phyloP scores from a whole-genome alignment of 257 asterid species.

The Verbena officinalis region DNA sequence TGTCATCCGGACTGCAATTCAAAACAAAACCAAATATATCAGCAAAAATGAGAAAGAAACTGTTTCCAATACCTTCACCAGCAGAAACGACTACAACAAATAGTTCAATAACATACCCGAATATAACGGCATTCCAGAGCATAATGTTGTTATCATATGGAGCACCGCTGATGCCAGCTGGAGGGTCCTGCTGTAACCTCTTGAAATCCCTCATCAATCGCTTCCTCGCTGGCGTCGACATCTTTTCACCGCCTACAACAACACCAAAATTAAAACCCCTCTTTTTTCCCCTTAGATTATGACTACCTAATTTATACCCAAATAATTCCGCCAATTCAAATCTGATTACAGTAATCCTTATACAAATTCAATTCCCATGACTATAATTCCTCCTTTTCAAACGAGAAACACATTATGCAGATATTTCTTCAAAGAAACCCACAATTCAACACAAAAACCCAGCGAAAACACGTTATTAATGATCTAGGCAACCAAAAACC shows the following conservation, averaged over 20 bases:
- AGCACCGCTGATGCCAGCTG: slow-evolving; percentile 95
- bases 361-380: neutral
- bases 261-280: too few species aligned
- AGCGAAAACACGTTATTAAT: slow-evolving; percentile 10
- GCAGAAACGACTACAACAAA: neutral
- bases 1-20: slow-evolving; percentile 86
- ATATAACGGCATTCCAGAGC: slow-evolving; percentile 96
- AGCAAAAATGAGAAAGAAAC: neutral
- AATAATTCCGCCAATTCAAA: neutral
- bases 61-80: neutral
- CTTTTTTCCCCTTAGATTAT: neutral
- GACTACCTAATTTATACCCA: neutral
- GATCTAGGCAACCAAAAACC: slow-evolving; percentile 22
- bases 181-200: slow-evolving; percentile 93
- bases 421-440: neutral
- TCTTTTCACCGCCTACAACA: slow-evolving; percentile 38
- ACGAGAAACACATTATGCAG: neutral
- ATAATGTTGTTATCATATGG: slow-evolving; percentile 87
- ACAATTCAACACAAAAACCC: slow-evolving; percentile 5
- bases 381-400: neutral
- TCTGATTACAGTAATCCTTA: neutral
- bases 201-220: slow-evolving; percentile 96
- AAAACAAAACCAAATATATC: slow-evolving; percentile 19
- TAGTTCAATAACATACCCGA: slow-evolving; percentile 59
- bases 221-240: slow-evolving; percentile 93